Evolutionary conservation across 179 eudicot genomes (phyloP), one percentile per base, ranked within the genome.

Genomic region (Beta lomatogona): DNA sequence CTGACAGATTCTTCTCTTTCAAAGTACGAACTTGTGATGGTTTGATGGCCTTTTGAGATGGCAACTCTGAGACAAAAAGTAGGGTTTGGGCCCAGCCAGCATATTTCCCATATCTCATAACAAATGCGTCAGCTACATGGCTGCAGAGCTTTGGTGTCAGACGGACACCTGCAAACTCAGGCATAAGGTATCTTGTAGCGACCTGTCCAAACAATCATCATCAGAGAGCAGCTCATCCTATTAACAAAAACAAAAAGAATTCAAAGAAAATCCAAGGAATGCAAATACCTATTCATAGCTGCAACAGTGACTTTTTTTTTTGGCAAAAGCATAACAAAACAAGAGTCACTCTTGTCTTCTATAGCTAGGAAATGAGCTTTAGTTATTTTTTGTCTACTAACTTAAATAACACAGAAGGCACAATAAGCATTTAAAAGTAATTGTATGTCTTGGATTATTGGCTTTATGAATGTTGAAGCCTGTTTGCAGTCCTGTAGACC

Each of bases 71-170:
- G 75, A 95, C 91, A 88, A 95, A 95, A 71, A 95, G 93, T 61
- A 95, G 90, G 11, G 99, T 94, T 78, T 95, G 99, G 14, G 97
- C 99, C 99, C 99, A 94, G 44, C 98, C 99, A 81, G 99, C 99
- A 85, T 91, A 95, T 82, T 92, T 94, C 55, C 99, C 99, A 78
- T 95, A 95, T 85, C 88, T 92, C 58, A 87, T 80, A 73, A 95
- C 94, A 89, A 95, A 95, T 65, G 98, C 97, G 80, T 94, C 98
- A 18, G 98, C 90, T 78, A 94, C 98, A 19, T 91, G 94, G 63
- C 54, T 82, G 83, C 86, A 83, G 67, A 91, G 82, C 87, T 91
- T 94, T 28, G 94, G 81, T 18, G 98, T 91, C 81, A 94, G 77
- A 55, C 90, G 90, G 68, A 85, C 88, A 25, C 97, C 97, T 48